phyloP scores from a whole-genome alignment of 192 early-diverging fungal genomes.

The Coemansia javaensis region DNA sequence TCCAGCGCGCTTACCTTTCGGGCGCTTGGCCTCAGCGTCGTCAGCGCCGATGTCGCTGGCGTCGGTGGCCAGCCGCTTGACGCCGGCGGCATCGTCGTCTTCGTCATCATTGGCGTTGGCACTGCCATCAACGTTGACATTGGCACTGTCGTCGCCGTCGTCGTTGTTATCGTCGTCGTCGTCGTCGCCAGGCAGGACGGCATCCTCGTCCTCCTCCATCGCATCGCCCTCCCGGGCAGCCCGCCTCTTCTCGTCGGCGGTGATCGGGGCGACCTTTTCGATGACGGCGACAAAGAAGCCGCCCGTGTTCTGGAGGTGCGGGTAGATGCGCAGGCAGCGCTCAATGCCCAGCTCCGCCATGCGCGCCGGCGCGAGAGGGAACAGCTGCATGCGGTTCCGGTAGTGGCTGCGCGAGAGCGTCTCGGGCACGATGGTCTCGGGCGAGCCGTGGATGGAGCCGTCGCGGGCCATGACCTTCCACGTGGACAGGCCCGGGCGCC shows the following conservation, averaged over 20 bases:
- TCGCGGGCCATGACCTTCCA: conserved; percentile 89
- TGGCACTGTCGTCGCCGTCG: conserved; percentile 5
- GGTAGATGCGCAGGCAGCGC: conserved; percentile 84
- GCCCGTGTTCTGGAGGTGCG: conserved; percentile 92
- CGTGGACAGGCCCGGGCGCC: conserved; percentile 71
- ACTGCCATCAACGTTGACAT: background rate
- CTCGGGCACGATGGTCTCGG: conserved; percentile 39
- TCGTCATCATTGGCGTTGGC: background rate
- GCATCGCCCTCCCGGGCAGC: conserved; percentile 4
- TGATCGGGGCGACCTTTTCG: conserved; percentile 76
- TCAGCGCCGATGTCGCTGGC: too few species aligned
- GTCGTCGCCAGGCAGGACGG: background rate
- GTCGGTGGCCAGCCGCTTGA: too few species aligned
- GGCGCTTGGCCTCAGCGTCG: conserved; percentile 1
- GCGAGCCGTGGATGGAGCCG: conserved; percentile 52
- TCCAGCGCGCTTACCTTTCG: background rate
- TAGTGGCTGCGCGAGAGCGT: conserved; percentile 24
- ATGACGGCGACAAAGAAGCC: conserved; percentile 98
- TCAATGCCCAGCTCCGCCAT: conserved; percentile 60
- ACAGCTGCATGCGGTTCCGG: conserved; percentile 56
- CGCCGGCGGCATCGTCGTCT: background rate
- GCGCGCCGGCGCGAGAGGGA: conserved; percentile 55
- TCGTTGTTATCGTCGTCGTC: conserved; percentile 4
- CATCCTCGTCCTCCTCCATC: background rate
- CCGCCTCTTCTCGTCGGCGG: conserved; percentile 42